phyloP scores from a whole-genome alignment of 2,329 filamentous ascomycete species.

The Neopestalotiopsis clavispora region DNA sequence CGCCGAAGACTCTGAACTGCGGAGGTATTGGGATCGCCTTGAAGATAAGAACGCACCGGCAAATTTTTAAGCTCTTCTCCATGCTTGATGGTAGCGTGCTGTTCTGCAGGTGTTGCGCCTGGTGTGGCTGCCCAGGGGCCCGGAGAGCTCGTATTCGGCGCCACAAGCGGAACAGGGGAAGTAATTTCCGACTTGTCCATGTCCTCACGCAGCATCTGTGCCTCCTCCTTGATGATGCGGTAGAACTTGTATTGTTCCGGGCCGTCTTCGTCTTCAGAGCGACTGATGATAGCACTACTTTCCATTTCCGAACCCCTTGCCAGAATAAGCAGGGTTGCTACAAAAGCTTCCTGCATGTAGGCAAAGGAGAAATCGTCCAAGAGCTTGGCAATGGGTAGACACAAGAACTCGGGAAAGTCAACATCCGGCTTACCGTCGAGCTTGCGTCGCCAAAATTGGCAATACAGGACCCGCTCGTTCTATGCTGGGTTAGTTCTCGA shows the following conservation, averaged over 20 bases:
- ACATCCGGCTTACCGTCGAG: constrained; percentile 58
- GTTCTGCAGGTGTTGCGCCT: background rate
- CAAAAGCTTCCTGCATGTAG: constrained; percentile 70
- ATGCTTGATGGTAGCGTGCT: background rate
- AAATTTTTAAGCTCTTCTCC: background rate
- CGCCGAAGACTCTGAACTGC: background rate
- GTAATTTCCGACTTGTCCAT: constrained; percentile 39
- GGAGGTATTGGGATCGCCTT: background rate
- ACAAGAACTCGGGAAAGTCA: constrained; percentile 62
- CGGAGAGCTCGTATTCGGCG: background rate
- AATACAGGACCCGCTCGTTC: constrained; percentile 59
- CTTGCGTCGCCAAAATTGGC: constrained; percentile 64
- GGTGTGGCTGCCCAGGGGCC: too few species aligned
- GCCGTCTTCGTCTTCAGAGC: constrained; percentile 50
- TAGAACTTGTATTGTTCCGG: constrained; percentile 53
- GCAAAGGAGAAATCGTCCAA: constrained; percentile 68
- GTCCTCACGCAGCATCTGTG: constrained; percentile 61
- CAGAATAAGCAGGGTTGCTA: constrained; percentile 56
- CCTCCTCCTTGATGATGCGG: constrained; percentile 62
- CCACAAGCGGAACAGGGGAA: background rate
- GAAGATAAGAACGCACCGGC: background rate
- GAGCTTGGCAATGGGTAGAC: constrained; percentile 59
- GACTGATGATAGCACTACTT: background rate
- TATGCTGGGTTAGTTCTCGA: constrained; percentile 43
- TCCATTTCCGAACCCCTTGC: constrained; percentile 29